Conservation (phyloP, 176 grass and related monocot genomes). For the Melocanna baccifera region DNA sequence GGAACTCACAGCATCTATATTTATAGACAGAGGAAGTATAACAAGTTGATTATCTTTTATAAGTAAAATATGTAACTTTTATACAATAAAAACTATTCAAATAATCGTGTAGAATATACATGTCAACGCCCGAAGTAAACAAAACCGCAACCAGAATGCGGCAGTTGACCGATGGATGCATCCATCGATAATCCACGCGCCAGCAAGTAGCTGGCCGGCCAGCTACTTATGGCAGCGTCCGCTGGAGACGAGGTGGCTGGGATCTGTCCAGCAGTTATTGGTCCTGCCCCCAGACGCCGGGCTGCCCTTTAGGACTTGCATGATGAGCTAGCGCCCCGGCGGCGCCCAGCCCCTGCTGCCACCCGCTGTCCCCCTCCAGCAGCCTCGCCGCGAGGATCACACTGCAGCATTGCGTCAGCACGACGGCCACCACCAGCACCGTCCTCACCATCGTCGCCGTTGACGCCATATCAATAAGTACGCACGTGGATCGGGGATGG, state of each 20-base stretch:
- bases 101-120: background rate
- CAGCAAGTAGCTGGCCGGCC: background rate
- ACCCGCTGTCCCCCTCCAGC: background rate
- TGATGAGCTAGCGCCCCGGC: background rate
- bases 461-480: background rate
- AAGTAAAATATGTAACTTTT: too few species aligned
- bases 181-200: too few species aligned
- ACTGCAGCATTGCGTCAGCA: conserved; percentile 17
- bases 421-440: background rate
- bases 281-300: background rate
- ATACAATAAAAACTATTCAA: too few species aligned
- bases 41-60: too few species aligned
- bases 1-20: too few species aligned
- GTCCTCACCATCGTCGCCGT: background rate
- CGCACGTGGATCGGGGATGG: background rate
- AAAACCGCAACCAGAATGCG: background rate
- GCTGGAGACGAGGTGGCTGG: background rate
- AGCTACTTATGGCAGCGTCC: background rate
- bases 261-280: background rate
- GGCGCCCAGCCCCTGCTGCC: background rate
- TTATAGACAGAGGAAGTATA: too few species aligned
- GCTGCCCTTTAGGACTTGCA: background rate
- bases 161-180: background rate
- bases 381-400: background rate
- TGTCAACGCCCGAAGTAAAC: background rate